phyloP scores from a whole-genome alignment of 75 land plant genomes.

The Chamaecyparis obtusa region DNA sequence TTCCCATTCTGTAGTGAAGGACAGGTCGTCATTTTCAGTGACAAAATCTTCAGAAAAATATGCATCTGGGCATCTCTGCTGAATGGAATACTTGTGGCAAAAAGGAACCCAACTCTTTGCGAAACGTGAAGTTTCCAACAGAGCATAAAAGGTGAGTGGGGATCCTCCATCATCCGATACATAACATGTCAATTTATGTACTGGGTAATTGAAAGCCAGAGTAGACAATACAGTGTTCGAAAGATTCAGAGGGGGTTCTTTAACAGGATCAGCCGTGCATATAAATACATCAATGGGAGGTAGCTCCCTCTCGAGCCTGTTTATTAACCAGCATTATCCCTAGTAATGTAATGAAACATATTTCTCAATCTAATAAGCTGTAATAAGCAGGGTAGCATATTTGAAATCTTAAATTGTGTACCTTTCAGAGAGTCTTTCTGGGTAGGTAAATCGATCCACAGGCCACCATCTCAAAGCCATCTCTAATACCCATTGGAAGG shows the following conservation, averaged over 20 bases:
- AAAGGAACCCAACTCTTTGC: slow-evolving; percentile 56
- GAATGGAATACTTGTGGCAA: slow-evolving; percentile 44
- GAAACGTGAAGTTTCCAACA: slow-evolving; percentile 53
- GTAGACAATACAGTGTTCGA: slow-evolving; percentile 48
- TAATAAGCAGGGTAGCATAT: neutral
- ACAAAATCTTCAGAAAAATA: slow-evolving; percentile 23
- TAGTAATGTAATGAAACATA: neutral
- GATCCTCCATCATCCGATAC: slow-evolving; percentile 67
- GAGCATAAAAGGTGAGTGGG: slow-evolving; percentile 41
- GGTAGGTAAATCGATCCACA: slow-evolving; percentile 30
- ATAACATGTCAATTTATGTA: slow-evolving; percentile 50
- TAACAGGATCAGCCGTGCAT: slow-evolving; percentile 53
- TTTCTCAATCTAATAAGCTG: neutral
- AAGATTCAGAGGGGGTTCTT: slow-evolving; percentile 47
- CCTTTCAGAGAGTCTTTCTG: slow-evolving; percentile 17
- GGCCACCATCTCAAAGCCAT: slow-evolving; percentile 3
- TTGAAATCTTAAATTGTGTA: neutral
- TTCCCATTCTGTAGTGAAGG: neutral
- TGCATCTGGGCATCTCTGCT: slow-evolving; percentile 49
- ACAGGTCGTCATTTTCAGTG: neutral
- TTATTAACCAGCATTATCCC: neutral
- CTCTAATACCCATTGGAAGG: too few relatives aligned
- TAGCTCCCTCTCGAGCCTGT: slow-evolving; percentile 25
- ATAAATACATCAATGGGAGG: slow-evolving; percentile 51
- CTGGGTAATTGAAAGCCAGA: slow-evolving; percentile 60